Evolutionary conservation across 2,329 filamentous ascomycete genomes (phyloP).

Genomic region (Clonostachys rosea): DNA sequence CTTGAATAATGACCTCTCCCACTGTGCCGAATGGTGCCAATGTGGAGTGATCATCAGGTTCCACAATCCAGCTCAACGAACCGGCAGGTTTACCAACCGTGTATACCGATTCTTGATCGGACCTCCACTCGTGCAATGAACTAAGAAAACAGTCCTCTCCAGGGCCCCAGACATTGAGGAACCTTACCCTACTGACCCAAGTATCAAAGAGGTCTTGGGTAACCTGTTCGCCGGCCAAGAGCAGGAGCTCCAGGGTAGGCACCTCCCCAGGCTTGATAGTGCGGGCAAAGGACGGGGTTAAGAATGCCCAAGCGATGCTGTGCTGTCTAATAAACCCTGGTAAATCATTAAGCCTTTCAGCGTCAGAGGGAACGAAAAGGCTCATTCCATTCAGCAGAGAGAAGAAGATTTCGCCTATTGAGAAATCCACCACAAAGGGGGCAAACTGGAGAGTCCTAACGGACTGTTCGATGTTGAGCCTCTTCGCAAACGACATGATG

Average conservation of each 20-base stretch:
- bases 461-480: constrained; percentile 1
- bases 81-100: constrained; percentile 4
- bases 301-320: neutral
- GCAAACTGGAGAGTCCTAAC: constrained; percentile 3
- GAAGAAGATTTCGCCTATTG: neutral
- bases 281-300: neutral
- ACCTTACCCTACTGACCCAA: constrained; percentile 1
- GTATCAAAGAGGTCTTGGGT: constrained; percentile 3
- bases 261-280: neutral
- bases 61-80: constrained; percentile 6
- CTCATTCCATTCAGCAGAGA: neutral
- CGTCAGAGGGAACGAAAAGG: neutral
- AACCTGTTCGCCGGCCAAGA: constrained; percentile 4
- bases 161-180: constrained; percentile 6
- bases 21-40: constrained; percentile 5
- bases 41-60: constrained; percentile 1
- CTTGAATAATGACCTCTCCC: constrained; percentile 8
- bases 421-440: constrained; percentile 1
- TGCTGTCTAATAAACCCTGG: neutral
- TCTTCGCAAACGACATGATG: constrained; percentile 3
- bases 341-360: neutral
- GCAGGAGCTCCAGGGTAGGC: neutral
- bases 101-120: neutral
- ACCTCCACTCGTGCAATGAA: constrained; percentile 1
- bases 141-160: constrained; percentile 4